A percentile compares a stretch with the other conserved stretches of the same genome.
Conservation (phyloP, 345 rosid species). For the Sisymbrium irio region DNA sequence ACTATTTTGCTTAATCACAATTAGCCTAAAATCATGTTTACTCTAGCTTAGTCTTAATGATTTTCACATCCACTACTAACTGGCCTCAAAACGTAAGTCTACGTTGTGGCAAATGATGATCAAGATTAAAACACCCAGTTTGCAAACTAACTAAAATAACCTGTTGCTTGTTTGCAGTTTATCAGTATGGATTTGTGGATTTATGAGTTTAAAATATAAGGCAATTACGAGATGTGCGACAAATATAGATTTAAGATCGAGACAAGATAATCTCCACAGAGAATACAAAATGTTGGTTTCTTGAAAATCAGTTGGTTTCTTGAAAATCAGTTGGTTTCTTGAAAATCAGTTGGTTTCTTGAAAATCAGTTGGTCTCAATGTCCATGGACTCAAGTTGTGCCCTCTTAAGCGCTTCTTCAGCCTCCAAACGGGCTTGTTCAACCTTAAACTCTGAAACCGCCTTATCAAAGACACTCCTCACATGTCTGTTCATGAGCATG, state of each 20-base stretch:
- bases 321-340: slow-evolving; percentile 12
- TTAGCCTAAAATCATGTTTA: not conserved
- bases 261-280: not conserved
- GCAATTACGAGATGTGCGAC: not conserved
- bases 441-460: slow-evolving; percentile 45
- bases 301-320: slow-evolving; percentile 10
- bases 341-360: slow-evolving; percentile 11
- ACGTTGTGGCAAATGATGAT: no score
- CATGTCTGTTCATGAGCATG: slow-evolving; percentile 70
- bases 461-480: slow-evolving; percentile 62
- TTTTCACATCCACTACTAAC: no score
- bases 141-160: no score
- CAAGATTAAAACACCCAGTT: no score
- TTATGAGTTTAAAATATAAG: not conserved
- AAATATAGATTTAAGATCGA: not conserved
- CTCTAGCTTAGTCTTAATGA: no score
- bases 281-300: not conserved
- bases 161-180: no score
- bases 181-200: not conserved
- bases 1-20: slow-evolving; percentile 1
- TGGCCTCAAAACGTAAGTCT: not conserved
- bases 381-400: not conserved
- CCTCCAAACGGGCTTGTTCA: not conserved
- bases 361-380: slow-evolving; percentile 18
- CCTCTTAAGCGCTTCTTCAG: not conserved